Conservation (phyloP, 2,329 filamentous ascomycete genomes). For the Cercospora zeae-maydis region DNA sequence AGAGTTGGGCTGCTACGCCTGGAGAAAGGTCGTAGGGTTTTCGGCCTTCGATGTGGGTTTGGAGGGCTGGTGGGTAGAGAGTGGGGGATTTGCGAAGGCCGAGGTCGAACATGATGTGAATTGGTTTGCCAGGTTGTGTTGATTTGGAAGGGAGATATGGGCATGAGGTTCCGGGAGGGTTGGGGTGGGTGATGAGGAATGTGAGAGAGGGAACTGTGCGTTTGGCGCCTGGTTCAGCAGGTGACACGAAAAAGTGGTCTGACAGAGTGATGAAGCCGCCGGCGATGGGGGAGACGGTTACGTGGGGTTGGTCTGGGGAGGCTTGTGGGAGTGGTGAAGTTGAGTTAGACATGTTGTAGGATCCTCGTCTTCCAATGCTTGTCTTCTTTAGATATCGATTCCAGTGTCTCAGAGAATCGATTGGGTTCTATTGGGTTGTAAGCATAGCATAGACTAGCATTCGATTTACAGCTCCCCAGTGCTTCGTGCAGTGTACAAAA, state of each 20-base stretch:
- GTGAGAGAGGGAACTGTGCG: constrained; percentile 52
- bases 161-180: constrained; percentile 18
- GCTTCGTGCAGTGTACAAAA: not conserved
- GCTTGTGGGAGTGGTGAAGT: constrained; percentile 25
- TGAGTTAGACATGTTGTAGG: not conserved
- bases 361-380: not conserved
- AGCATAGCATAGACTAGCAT: not conserved
- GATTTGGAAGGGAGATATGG: constrained; percentile 3
- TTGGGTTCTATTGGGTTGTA: not conserved
- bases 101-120: constrained; percentile 52
- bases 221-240: constrained; percentile 42
- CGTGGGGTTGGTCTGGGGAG: constrained; percentile 27
- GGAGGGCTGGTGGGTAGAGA: constrained; percentile 45
- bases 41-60: constrained; percentile 46
- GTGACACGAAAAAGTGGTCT: constrained; percentile 32
- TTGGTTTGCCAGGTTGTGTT: constrained; percentile 23
- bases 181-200: constrained; percentile 51
- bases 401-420: too few relatives aligned
- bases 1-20: constrained; percentile 43
- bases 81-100: constrained; percentile 48
- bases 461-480: not conserved
- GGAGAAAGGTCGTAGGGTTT: constrained; percentile 46
- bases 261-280: constrained; percentile 34
- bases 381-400: not conserved
- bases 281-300: constrained; percentile 33